Conservation (phyloP, 441 rosid species). For the Eutrema salsugineum region DNA sequence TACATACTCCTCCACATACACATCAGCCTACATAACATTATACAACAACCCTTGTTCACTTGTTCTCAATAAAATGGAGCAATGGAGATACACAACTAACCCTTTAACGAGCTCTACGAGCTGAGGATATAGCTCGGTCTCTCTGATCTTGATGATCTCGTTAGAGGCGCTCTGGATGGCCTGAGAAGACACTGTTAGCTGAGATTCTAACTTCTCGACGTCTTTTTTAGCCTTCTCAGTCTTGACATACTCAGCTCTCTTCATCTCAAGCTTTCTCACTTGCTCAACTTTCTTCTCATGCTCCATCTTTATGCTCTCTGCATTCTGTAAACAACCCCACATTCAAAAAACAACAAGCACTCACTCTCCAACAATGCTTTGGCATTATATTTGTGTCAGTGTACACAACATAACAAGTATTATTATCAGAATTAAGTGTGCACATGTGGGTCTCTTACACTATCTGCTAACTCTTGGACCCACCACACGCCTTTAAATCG, state of each 20-base stretch:
- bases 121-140: constrained; percentile 82
- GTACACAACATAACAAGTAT: background rate
- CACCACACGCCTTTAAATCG: constrained; percentile 22
- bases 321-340: constrained; percentile 48
- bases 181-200: constrained; percentile 73
- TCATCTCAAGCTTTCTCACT: constrained; percentile 78
- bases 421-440: constrained; percentile 13
- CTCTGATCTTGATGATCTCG: constrained; percentile 82
- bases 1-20: constrained; percentile 99
- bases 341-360: constrained; percentile 20
- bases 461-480: constrained; percentile 33
- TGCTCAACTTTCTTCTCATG: constrained; percentile 81
- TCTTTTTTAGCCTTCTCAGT: constrained; percentile 80
- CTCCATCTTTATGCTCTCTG: constrained; percentile 66
- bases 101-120: constrained; percentile 87
- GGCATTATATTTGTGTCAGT: constrained; percentile 22
- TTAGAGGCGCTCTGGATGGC: constrained; percentile 77
- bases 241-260: constrained; percentile 75
- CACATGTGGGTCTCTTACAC: constrained; percentile 35
- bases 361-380: background rate
- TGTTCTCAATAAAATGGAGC: background rate
- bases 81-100: constrained; percentile 39
- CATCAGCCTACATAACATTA: constrained; percentile 55
- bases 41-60: background rate
- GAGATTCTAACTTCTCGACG: constrained; percentile 83